Base-by-base conservation (phyloP, 441 rosid genomes). In the Adansonia grandidieri region DNA sequence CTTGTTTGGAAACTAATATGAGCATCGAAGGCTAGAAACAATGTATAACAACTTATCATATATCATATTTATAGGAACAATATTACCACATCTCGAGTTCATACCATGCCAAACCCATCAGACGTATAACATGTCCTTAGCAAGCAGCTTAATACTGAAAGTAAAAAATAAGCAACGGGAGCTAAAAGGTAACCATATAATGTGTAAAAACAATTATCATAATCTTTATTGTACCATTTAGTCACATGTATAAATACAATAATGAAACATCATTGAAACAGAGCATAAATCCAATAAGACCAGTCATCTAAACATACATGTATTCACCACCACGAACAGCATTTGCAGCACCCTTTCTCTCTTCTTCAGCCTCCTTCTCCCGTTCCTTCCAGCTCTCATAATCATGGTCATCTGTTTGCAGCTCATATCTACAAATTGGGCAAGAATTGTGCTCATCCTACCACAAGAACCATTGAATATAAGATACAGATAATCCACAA, bases 391-490 rank as follows among this genome's bases (percentile, higher is more conserved):
- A 87, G 84, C 85, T 92, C 85, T 96, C 99, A 15, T 96, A 96
- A 14, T 85, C 88, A 82, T 91, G 93, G 84, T 96, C 99, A 60
- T 96, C 99, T 15, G 97, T 96, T 63, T 82, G 90, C 80, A 95
- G 86, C 81, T 93, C 99, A 15, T 91, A 89, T 60, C 97, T 92
- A 76, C 99, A 96, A 74, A 93, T 90, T 14, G 99, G 99, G 82
- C 99, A 96, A 62, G 99, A 93, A 88, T 96, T 95, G 84, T 92
- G 94, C 79, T 88, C 97, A 77, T 92, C 95, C 98, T 92, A 90
- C 77, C 80, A 80, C n/a, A 74, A 76, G 47, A 62, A 17, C 32
- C 65, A 14, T 66, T 17, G 37, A 20, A 76, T 32, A 17, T 24
- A 37, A 80, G 72, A n/a, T 6, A 63, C 37, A 65, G 42, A 61